Conservation (phyloP, 139 green algal genomes). For the Picochlorum sp. region DNA sequence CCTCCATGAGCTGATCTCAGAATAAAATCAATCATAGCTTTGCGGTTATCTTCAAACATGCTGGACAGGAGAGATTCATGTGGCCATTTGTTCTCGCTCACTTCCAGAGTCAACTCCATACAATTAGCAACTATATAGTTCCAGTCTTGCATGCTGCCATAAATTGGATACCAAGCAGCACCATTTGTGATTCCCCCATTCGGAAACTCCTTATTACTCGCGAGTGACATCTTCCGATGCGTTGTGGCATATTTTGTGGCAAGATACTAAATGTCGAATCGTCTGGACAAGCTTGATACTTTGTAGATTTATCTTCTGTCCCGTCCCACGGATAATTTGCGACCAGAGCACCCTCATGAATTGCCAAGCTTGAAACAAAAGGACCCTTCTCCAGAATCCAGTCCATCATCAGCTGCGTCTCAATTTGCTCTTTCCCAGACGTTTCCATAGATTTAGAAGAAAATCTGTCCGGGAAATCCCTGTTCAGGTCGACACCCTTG, state of each 20-base stretch:
- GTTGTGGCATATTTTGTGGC: slow-evolving; percentile 57
- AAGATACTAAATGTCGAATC: slow-evolving; percentile 65
- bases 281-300: slow-evolving; percentile 60
- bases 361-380: slow-evolving; percentile 11
- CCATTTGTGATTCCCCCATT: slow-evolving; percentile 79
- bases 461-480: slow-evolving; percentile 82
- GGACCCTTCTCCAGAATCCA: slow-evolving; percentile 45
- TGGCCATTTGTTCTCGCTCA: slow-evolving; percentile 71
- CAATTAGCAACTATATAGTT: slow-evolving; percentile 70
- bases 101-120: slow-evolving; percentile 84
- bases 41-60: slow-evolving; percentile 61
- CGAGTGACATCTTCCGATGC: slow-evolving; percentile 48
- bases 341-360: slow-evolving; percentile 62
- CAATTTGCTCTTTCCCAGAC: slow-evolving; percentile 47
- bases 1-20: slow-evolving; percentile 40
- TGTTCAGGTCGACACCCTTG: slow-evolving; percentile 70
- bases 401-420: slow-evolving; percentile 65
- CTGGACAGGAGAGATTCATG: slow-evolving; percentile 25
- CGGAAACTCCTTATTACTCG: slow-evolving; percentile 55
- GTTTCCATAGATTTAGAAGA: slow-evolving; percentile 6
- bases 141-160: slow-evolving; percentile 85
- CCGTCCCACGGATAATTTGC: slow-evolving; percentile 84
- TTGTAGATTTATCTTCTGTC: slow-evolving; percentile 39
- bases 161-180: slow-evolving; percentile 86
- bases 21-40: slow-evolving; percentile 49